Evolutionary conservation across 2,329 filamentous ascomycete genomes (phyloP), one percentile per base, ranked within the genome.

Genomic region (Penicillium brasilianum): DNA sequence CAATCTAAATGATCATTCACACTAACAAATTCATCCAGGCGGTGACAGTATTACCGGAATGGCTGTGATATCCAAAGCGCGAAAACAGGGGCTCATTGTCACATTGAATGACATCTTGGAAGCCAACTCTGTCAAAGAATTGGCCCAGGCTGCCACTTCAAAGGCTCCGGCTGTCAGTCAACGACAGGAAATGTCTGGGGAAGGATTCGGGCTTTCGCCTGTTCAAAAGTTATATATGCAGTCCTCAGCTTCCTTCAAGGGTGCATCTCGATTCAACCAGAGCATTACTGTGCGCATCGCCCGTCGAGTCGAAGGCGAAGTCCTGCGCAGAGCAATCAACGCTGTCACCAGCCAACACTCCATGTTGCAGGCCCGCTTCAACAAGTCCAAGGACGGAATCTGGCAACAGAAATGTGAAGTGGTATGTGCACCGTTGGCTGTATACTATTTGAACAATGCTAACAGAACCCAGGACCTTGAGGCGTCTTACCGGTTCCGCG

Each of bases 41-140:
- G 77, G 77, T 4, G 76, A 79, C 59, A 78, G 76, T 49, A 77
- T 79, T 34, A 73, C 71, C 36, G 76, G 76, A 49, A 78, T 78
- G 75, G 71, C 74, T 9, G 70, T 77, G 22, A 71, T 77, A 30
- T 75, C 75, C 18, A 68, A 71, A n/a, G 72, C 75, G n/a, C 73
- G 75, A 22, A 76, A 74, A 41, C 71, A 73, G 25, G 74, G 73
- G 3, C 65, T 77, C 5, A 62, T 64, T n/a, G 46, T 77, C 13
- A 72, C 73, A 8, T 67, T 77, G 14, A 71, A 76, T 53, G 72
- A 72, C 37, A 70, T 77, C 30, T 61, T 77, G n/a, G 74, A 75
- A 57, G 72, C 70, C 48, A 62, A 70, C 20, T 76, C 74, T 0
- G 64, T 77, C 8, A 66, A 66, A 3, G 71, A 75, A 52, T 66